These are phyloP conservation scores for Castanopsis chinensis DNA, from an alignment of 306 rosid genomes.

Conservation along the genomic window DNA sequence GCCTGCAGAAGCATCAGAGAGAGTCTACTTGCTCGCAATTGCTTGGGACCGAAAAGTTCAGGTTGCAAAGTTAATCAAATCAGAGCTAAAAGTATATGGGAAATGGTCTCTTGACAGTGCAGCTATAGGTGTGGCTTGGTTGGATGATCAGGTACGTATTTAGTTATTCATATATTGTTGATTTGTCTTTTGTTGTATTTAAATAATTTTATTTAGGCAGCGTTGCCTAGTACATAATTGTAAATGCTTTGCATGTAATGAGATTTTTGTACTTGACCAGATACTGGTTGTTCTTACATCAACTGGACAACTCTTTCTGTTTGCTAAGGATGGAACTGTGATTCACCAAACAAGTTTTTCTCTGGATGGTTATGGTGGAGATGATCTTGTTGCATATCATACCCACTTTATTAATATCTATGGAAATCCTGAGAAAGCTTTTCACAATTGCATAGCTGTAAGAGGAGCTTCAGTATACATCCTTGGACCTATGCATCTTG, in stretches of 20 bases:
- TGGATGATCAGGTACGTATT: constrained; percentile 79
- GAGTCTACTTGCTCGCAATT: constrained; percentile 89
- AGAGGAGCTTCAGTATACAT: constrained; percentile 95
- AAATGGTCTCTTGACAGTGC: constrained; percentile 90
- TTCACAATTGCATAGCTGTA: constrained; percentile 76
- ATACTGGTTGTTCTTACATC: constrained; percentile 86
- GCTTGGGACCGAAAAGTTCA: constrained; percentile 96
- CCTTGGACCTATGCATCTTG: constrained; percentile 78
- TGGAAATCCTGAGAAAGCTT: constrained; percentile 95
- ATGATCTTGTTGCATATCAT: constrained; percentile 81
- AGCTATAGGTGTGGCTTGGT: constrained; percentile 89
- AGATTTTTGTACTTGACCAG: constrained; percentile 48
- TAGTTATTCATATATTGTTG: background rate
- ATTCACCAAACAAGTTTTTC: constrained; percentile 88
- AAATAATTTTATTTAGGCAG: constrained; percentile 8
- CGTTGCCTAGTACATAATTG: background rate
- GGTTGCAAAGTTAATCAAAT: constrained; percentile 86
- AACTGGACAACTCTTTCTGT: constrained; percentile 75
- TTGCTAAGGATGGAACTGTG: constrained; percentile 82
- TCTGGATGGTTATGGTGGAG: constrained; percentile 66
- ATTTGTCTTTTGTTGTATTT: constrained; percentile 11
- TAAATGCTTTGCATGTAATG: constrained; percentile 19
- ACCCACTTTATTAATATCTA: constrained; percentile 69
- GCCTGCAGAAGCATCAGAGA: constrained; percentile 58
- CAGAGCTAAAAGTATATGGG: constrained; percentile 77